Conservation (phyloP, 306 rosid species). For the Castanea crenata region DNA sequence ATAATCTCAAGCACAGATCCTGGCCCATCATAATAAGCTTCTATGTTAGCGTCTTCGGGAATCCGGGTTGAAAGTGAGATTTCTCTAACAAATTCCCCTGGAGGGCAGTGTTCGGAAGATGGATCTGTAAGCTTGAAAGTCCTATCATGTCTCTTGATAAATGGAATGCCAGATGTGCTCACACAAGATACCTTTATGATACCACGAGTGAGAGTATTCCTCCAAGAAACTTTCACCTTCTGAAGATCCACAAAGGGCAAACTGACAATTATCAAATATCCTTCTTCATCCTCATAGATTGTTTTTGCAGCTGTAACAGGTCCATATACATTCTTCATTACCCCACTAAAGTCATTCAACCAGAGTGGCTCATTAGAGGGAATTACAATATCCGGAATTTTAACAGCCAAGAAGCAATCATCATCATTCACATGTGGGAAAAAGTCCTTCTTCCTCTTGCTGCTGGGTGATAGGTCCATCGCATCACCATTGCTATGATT, state of each 20-base stretch:
- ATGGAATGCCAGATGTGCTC: slow-evolving; percentile 75
- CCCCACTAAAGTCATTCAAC: slow-evolving; percentile 78
- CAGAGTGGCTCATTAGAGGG: slow-evolving; percentile 54
- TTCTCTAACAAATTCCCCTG: slow-evolving; percentile 89
- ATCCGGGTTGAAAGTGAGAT: slow-evolving; percentile 77
- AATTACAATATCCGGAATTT: slow-evolving; percentile 53
- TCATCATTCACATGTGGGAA: slow-evolving; percentile 68
- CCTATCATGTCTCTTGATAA: slow-evolving; percentile 73
- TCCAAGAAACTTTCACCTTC: slow-evolving; percentile 92
- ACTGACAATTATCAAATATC: slow-evolving; percentile 78
- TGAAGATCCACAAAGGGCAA: slow-evolving; percentile 85
- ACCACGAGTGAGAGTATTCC: slow-evolving; percentile 77
- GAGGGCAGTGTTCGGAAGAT: slow-evolving; percentile 88
- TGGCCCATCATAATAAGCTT: slow-evolving; percentile 90
- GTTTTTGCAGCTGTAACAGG: slow-evolving; percentile 95
- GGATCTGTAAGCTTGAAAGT: slow-evolving; percentile 85
- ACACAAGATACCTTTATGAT: slow-evolving; percentile 88
- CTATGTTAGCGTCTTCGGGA: slow-evolving; percentile 89
- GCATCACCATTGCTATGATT: slow-evolving; percentile 59
- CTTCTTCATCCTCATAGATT: slow-evolving; percentile 78
- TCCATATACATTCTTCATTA: slow-evolving; percentile 72
- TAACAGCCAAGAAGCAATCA: slow-evolving; percentile 64
- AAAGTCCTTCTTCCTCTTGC: slow-evolving; percentile 70
- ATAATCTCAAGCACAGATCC: slow-evolving; percentile 88
- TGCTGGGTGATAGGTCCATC: slow-evolving; percentile 68